Conservation (phyloP, 805 yeast genomes). For the Hanseniaspora opuntiae region DNA sequence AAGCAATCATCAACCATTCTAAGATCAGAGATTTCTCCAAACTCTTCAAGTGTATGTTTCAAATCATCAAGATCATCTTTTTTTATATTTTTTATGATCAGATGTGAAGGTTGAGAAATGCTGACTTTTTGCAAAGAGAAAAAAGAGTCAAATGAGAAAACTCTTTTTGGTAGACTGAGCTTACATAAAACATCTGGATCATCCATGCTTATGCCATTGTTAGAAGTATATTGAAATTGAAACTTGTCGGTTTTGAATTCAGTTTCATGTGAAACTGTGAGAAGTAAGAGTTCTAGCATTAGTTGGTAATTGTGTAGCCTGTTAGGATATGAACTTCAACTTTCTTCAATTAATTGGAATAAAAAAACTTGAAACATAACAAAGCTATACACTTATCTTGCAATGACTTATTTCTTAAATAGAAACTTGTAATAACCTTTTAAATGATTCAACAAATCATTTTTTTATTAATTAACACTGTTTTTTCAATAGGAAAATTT, state of each 20-base stretch:
- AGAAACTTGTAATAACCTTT: too few relatives aligned
- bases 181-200: background rate
- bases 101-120: background rate
- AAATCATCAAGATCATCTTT: background rate
- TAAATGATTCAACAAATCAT: too few relatives aligned
- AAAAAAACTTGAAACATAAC: too few relatives aligned
- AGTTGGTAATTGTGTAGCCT: too few relatives aligned
- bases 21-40: background rate
- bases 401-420: too few relatives aligned
- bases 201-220: background rate
- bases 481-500: too few relatives aligned
- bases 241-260: background rate
- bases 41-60: background rate
- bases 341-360: too few relatives aligned
- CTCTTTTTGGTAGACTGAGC: background rate
- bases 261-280: background rate
- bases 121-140: background rate
- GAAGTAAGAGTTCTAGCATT: background rate
- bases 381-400: too few relatives aligned
- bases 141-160: background rate
- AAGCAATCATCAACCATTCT: background rate
- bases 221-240: background rate
- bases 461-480: too few relatives aligned
- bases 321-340: too few relatives aligned
- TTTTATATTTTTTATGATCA: constrained; percentile 3